phyloP scores from a whole-genome alignment of 768 basidiomycete species.

The Boletellus emodensis region DNA sequence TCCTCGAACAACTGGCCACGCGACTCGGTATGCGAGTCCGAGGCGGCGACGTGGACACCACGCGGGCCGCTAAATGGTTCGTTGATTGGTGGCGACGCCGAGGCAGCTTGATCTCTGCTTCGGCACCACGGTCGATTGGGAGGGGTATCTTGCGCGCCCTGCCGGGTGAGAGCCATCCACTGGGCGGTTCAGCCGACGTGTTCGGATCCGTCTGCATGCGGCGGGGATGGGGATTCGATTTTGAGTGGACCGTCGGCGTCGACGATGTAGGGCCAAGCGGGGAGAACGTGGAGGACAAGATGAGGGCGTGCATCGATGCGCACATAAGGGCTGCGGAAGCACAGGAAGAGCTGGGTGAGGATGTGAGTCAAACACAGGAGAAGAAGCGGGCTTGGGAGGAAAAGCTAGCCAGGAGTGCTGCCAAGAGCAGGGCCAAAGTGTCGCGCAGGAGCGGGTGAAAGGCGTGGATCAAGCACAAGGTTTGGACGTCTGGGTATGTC shows the following conservation, averaged over 20 bases:
- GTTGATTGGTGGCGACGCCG: slow-evolving; percentile 85
- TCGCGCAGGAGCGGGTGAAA: slow-evolving; percentile 21
- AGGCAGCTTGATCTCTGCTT: slow-evolving; percentile 55
- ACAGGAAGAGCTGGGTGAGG: slow-evolving; percentile 52
- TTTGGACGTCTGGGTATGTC: slow-evolving; percentile 10
- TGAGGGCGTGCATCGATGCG: slow-evolving; percentile 66
- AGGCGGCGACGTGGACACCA: slow-evolving; percentile 67
- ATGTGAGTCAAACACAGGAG: slow-evolving; percentile 66
- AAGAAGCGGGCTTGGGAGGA: slow-evolving; percentile 52
- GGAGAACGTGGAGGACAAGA: slow-evolving; percentile 51
- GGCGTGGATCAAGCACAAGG: background rate
- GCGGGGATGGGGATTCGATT: slow-evolving; percentile 85
- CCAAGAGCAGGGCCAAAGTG: slow-evolving; percentile 29
- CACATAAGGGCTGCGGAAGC: slow-evolving; percentile 41
- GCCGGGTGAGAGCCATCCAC: background rate
- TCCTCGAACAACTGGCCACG: slow-evolving; percentile 64
- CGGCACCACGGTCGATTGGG: slow-evolving; percentile 30
- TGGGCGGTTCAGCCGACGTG: background rate
- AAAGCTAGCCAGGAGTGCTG: slow-evolving; percentile 36
- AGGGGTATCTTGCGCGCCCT: background rate
- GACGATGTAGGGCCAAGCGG: slow-evolving; percentile 5
- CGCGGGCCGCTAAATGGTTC: slow-evolving; percentile 76
- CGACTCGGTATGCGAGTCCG: slow-evolving; percentile 81
- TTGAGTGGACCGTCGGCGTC: slow-evolving; percentile 55
- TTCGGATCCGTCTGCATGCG: slow-evolving; percentile 15